Base-by-base conservation (phyloP, 2,329 filamentous ascomycete genomes). In the Didymella glomerata region DNA sequence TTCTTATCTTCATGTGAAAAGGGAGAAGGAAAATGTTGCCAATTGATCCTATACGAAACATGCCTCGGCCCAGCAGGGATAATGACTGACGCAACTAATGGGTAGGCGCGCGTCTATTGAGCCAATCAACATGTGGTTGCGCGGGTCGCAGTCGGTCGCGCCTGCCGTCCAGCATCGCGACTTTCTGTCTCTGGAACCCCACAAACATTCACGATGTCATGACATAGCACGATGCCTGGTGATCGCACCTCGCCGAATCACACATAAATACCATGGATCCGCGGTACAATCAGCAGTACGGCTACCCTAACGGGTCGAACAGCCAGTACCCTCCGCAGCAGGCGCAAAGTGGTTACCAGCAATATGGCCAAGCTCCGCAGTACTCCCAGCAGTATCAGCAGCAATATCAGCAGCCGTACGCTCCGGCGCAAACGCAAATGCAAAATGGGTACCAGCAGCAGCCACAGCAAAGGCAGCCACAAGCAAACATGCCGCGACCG, bases 251-350 rank as follows among this genome's bases (percentile, higher is more conserved):
- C 25, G 20, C 41, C 30, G 22, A 14, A 47, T 7, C 14, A 10
- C 18, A 46, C 18, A 45, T 38, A 10, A 22, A 40, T 14, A 40
- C 44, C 45, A 77, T 76, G 74, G 72, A 76, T 48, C 72, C 73
- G 7, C 69, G 70, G n/a, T 74, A 72, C 54, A 71, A 73, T 65
- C 75, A 71, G 68, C 70, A 69, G 49, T 71, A 69, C 46, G 72
- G 68, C 52, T 71, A 72, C 48, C 49, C 64, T 4, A 71, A 70
- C 56, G 64, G 64, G 54, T 72, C 75, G 56, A 73, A 76, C 62
- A 58, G 49, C 30, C 66, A 69, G 28, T 74, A 76, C 63, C 57
- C 62, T 51, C 67, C 68, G 46, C 65, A 64, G 14, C 68, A 60
- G 40, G 68, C 65, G 47, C 64, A 64, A 58, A 70, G 69, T 42